Base-by-base conservation (phyloP, 1,284 basidiomycete species). In the Hortiboletus rubellus region DNA sequence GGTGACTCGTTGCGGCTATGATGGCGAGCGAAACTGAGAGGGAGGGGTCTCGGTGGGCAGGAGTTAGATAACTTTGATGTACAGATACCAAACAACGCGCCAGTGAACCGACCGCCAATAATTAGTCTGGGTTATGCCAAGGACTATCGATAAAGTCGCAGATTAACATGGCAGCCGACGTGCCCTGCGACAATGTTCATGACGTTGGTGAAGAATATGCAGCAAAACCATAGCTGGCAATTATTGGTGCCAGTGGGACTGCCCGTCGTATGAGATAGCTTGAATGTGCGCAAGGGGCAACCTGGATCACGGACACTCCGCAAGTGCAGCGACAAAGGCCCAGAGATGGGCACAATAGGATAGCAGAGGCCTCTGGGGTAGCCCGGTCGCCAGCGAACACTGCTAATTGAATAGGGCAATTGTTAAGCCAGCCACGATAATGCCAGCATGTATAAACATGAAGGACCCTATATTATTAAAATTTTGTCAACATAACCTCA, bases 41-140 rank as follows among this genome's bases (percentile, higher is more conserved):
- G 0, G 82, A 83, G 79, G 18, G 18, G 72, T 67, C 58, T 80
- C 74, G 60, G 82, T 77, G 24, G 61, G 62, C 12, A 72, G 64
- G 7, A 82, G 71, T 8, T 70, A 67, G 86, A 85, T 5, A 87
- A 71, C 60, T 85, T 82, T 2, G 83, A 82, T 60, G 87, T 73
- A 51, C 75, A 79, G 10, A 84, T 74, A 7, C 84, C 84, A 7
- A 56, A 5, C 37, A 70, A 44, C 7, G 66, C 59, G n/a, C 58
- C 60, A 30, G 67, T 54, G 27, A 67, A 58, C 33, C 67, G 68
- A 8, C 65, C 61, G 9, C 79, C 79, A 34, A 88, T 54, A 15
- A 86, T 72, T 12, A 81, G 74, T n/a, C 84, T 76, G 11, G 86
- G 85, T 68, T 87, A 85, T 0, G 83, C 79, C 37, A 87, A 3